Percentiles rank a stretch among this genome's conserved stretches.
phyloP scores from a whole-genome alignment of 2,329 filamentous ascomycete species.

The Botrytis paeoniae region DNA sequence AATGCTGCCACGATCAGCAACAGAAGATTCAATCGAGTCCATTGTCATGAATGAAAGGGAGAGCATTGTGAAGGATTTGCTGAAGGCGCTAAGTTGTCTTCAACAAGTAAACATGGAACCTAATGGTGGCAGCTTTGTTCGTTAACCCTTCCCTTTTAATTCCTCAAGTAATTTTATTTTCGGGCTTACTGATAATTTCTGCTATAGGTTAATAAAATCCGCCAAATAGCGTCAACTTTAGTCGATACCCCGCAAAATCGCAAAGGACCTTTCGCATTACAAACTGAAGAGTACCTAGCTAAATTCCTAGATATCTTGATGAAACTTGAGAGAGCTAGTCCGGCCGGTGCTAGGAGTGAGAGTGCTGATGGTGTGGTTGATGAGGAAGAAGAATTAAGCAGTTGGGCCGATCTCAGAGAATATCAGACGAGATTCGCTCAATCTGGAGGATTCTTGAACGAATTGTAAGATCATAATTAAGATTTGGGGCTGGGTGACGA shows the following conservation, averaged over 20 bases:
- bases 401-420: conserved; percentile 77
- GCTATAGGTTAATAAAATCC: conserved; percentile 69
- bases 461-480: conserved; percentile 8
- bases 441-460: conserved; percentile 52
- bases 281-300: conserved; percentile 68
- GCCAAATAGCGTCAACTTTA: conserved; percentile 77
- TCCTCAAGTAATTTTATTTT: not conserved
- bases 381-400: conserved; percentile 72
- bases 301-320: conserved; percentile 73
- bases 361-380: conserved; percentile 47
- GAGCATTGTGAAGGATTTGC: conserved; percentile 74
- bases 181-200: conserved; percentile 17
- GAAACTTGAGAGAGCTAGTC: conserved; percentile 57
- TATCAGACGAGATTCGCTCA: conserved; percentile 72
- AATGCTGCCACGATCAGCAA: conserved; percentile 41
- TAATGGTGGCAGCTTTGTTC: conserved; percentile 62
- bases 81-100: conserved; percentile 71
- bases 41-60: conserved; percentile 74
- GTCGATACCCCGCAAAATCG: conserved; percentile 58
- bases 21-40: conserved; percentile 40
- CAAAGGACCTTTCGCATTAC: conserved; percentile 50
- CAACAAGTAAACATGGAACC: conserved; percentile 82
- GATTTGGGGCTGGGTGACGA: not conserved
- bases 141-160: conserved; percentile 32
- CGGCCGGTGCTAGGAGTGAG: conserved; percentile 43